phyloP scores from a whole-genome alignment of 2,329 filamentous ascomycete species.

The Aspergillus ibericus region DNA sequence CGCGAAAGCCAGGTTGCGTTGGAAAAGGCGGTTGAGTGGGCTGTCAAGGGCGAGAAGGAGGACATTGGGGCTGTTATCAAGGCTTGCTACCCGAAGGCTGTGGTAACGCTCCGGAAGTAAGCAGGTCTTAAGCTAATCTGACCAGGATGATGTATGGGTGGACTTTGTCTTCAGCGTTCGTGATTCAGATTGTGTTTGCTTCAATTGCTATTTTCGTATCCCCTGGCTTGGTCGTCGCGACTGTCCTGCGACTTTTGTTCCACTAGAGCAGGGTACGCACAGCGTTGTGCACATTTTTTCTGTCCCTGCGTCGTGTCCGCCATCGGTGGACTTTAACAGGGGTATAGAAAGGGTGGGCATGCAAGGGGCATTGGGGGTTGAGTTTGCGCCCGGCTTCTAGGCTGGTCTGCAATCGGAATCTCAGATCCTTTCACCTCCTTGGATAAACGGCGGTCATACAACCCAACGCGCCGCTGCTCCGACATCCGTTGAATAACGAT shows the following conservation, averaged over 20 bases:
- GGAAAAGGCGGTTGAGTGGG: constrained; percentile 43
- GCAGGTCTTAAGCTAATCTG: not conserved
- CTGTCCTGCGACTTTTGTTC: not conserved
- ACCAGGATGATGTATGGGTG: not conserved
- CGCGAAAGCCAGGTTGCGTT: constrained; percentile 44
- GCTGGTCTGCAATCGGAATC: not conserved
- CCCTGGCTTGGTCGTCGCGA: not conserved
- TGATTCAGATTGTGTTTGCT: not conserved
- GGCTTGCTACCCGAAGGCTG: constrained; percentile 35
- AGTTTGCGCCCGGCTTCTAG: not conserved
- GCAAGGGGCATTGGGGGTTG: not conserved
- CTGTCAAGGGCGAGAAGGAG: constrained; percentile 37
- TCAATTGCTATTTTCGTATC: not conserved
- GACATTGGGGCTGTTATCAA: constrained; percentile 33
- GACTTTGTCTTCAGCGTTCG: not conserved
- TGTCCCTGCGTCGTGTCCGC: not conserved
- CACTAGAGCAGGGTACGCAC: not conserved
- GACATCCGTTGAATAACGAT: not conserved
- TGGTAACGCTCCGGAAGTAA: constrained; percentile 35
- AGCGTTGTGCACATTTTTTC: not conserved
- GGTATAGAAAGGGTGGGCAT: not conserved
- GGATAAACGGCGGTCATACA: not conserved
- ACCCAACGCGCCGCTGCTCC: not conserved
- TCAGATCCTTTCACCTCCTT: not conserved
- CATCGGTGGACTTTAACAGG: not conserved